A percentile compares a stretch with the other conserved stretches of the same genome.
Conservation (phyloP, 176 grass and related monocot species). For the Triticum monococcum region DNA sequence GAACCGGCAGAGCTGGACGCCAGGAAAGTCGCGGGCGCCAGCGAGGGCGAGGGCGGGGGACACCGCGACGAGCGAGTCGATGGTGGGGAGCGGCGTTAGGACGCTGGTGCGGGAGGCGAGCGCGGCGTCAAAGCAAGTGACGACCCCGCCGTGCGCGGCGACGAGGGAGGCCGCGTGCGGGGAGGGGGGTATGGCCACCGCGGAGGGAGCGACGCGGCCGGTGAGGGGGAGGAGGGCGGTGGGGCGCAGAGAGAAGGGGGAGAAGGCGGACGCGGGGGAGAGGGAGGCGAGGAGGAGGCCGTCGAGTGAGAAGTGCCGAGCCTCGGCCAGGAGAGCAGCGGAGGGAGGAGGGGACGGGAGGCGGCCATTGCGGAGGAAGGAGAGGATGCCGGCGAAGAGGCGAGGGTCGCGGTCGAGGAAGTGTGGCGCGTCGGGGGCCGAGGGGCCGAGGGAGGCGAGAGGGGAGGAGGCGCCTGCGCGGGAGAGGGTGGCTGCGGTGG, state of each 20-base stretch:
- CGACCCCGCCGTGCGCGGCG: constrained; percentile 60
- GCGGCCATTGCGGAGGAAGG: constrained; percentile 70
- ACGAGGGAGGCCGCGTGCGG: constrained; percentile 35
- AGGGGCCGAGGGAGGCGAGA: constrained; percentile 44
- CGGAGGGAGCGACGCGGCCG: constrained; percentile 31
- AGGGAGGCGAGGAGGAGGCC: constrained; percentile 38
- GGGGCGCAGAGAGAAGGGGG: neutral
- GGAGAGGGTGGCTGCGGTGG: constrained; percentile 63
- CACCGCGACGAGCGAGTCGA: constrained; percentile 64
- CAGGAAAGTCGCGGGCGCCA: constrained; percentile 61
- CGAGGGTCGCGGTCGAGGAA: constrained; percentile 77
- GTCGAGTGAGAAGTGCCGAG: constrained; percentile 6
- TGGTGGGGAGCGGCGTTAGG: constrained; percentile 61
- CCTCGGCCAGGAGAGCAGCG: constrained; percentile 55
- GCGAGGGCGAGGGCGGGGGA: constrained; percentile 45
- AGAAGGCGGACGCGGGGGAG: constrained; percentile 6
- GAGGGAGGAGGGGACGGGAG: constrained; percentile 25
- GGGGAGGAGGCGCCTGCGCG: constrained; percentile 56
- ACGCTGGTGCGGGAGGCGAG: constrained; percentile 32
- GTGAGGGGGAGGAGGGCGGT: neutral
- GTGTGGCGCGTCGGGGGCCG: constrained; percentile 28
- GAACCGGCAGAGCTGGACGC: constrained; percentile 66
- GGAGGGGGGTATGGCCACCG: constrained; percentile 32
- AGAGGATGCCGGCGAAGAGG: constrained; percentile 28
- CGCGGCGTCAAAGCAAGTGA: constrained; percentile 56